Conservation (phyloP, 1,284 basidiomycete species). For the Rhizoctonia solani region DNA sequence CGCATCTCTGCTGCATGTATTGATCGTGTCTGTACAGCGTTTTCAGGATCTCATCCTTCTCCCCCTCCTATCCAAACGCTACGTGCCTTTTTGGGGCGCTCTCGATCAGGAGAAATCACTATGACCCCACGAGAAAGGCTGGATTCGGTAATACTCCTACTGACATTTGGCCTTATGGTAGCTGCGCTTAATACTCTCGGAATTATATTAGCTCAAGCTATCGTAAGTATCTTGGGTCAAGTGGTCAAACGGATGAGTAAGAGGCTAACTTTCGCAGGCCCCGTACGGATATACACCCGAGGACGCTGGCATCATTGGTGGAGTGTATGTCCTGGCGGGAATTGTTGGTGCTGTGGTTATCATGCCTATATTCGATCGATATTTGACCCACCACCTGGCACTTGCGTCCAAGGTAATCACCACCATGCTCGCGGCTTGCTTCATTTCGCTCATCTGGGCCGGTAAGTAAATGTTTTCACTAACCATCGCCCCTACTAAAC, state of each 20-base stretch:
- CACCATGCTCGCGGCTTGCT: constrained; percentile 61
- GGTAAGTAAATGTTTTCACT: constrained; percentile 49
- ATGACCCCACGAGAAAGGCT: constrained; percentile 68
- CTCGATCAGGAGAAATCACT: constrained; percentile 50
- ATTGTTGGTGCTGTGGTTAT: constrained; percentile 65
- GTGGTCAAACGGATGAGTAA: background rate
- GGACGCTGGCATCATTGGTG: constrained; percentile 60
- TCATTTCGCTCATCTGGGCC: constrained; percentile 70
- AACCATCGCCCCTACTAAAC: background rate
- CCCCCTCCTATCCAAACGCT: constrained; percentile 58
- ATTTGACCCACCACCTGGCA: constrained; percentile 70
- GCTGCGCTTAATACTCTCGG: constrained; percentile 64
- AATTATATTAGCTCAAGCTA: constrained; percentile 64
- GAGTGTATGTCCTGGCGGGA: constrained; percentile 51
- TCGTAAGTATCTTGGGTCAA: constrained; percentile 52
- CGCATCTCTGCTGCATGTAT: background rate
- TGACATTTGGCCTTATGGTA: constrained; percentile 65
- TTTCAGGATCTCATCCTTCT: constrained; percentile 61
- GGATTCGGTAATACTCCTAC: constrained; percentile 64
- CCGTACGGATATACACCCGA: constrained; percentile 70
- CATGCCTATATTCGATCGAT: constrained; percentile 74
- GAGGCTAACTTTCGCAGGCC: constrained; percentile 50
- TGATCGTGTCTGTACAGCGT: constrained; percentile 52
- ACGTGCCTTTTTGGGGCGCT: constrained; percentile 58
- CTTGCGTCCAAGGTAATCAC: constrained; percentile 62